Conservation (phyloP, 2,329 filamentous ascomycete species). For the Ceratocystis ficicola region DNA sequence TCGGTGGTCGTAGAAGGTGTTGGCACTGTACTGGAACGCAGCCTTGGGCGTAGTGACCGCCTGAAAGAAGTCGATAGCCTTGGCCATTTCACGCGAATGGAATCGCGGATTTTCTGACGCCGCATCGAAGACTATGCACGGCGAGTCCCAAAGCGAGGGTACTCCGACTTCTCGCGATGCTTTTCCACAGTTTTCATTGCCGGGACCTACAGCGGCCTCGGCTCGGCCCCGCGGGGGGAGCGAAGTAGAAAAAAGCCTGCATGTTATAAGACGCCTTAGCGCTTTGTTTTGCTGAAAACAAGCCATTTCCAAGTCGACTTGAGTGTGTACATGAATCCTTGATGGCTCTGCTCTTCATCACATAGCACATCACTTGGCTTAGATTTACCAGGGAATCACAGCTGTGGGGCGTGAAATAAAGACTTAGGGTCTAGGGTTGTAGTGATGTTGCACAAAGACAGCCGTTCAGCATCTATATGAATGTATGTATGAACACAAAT, state of each 20-base stretch:
- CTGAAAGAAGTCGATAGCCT: conserved; percentile 18
- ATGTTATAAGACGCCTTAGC: background rate
- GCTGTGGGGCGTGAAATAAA: background rate
- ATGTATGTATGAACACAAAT: background rate
- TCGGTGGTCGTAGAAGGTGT: conserved; percentile 37
- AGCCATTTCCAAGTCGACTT: background rate
- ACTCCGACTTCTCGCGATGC: background rate
- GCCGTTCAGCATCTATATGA: background rate
- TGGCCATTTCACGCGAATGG: conserved; percentile 7
- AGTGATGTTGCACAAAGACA: background rate
- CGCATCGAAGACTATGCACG: conserved; percentile 12
- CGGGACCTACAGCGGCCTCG: background rate
- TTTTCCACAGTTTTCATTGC: background rate
- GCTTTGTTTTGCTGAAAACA: background rate
- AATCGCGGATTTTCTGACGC: conserved; percentile 4
- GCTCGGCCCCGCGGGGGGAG: background rate
- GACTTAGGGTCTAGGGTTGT: conserved; percentile 1
- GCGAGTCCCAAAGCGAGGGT: conserved; percentile 17
- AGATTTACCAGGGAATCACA: background rate
- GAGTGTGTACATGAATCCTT: background rate
- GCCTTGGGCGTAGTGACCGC: conserved; percentile 21
- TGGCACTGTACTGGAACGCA: conserved; percentile 40
- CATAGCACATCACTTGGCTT: background rate
- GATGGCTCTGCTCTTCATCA: background rate
- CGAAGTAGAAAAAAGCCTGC: conserved; percentile 1